Base-by-base conservation (phyloP, 495 filamentous ascomycete genomes). In the Lichenothelia convexa region DNA sequence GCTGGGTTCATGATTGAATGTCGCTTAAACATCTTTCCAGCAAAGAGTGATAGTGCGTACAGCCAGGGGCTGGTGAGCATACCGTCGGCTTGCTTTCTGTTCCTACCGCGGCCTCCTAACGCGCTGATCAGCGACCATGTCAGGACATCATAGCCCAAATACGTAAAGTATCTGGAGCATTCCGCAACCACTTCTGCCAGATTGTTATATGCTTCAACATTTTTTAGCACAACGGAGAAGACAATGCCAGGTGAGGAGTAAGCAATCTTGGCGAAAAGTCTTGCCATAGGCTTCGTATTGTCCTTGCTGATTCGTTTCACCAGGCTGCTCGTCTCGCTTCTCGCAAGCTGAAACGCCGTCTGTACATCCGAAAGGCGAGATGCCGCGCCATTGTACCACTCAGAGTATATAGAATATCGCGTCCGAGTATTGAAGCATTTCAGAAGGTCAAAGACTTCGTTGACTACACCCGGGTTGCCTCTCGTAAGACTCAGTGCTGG, bases 201-300 rank as follows among this genome's bases (percentile, higher is more conserved):
- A 49, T 94, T 94, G 48, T 78, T 78, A 53, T 95, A 94, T 0
- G 75, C 69, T 55, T 94, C 84, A 31, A 93, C 84, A 48, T 93
- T 84, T 21, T 65, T 68, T 37, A 95, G 68, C 8, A 84, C 80
- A 29, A 86, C 73, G 45, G 72, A 73, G 60, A 93, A 91, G 18
- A 99, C 83, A 30, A 89, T 65, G n/a, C 84, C 85, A 3, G 91
- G 91, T 11, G 76, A 84, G 5, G 80, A 71, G 41, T 78, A 78
- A 5, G 86, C 80, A 7, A 83, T 75, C 58, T 93, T 93, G 2
- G 87, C 84, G 27, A 99, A 63, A 13, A 70, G 68, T 44, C 81
- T 71, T 29, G 85, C 83, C 74, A 91, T 92, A 17, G 70, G 64
- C 18, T 72, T 70, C n/a, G 82, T 68, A 47, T 92, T 93, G 26